Evolutionary conservation across 2,329 filamentous ascomycete species (phyloP).

Genomic region (Parastagonospora nodorum): DNA sequence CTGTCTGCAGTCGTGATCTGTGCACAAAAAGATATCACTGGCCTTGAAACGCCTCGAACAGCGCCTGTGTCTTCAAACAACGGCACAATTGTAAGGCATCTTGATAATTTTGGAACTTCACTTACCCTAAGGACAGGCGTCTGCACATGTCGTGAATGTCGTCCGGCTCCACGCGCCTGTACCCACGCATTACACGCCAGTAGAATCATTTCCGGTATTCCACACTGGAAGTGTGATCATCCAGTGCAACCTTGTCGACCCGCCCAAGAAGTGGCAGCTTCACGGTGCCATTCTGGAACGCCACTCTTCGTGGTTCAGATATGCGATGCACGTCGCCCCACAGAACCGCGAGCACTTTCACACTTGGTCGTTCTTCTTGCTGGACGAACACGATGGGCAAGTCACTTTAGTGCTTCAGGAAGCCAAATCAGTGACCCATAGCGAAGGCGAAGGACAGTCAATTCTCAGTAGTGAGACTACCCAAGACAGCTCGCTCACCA

Average conservation of each 20-base stretch:
- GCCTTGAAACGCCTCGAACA: too few relatives aligned
- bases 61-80: too few relatives aligned
- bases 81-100: too few relatives aligned
- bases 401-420: neutral
- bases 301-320: constrained; percentile 20
- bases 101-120: too few relatives aligned
- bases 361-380: constrained; percentile 1
- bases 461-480: too few relatives aligned
- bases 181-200: neutral
- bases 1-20: too few relatives aligned
- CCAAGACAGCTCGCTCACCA: too few relatives aligned
- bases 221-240: constrained; percentile 7
- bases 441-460: neutral
- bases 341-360: neutral
- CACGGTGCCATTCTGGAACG: constrained; percentile 14
- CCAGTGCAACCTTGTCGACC: neutral
- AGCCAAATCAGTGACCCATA: neutral
- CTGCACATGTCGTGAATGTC: too few relatives aligned
- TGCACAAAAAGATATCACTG: too few relatives aligned
- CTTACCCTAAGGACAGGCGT: too few relatives aligned
- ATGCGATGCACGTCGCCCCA: neutral
- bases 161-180: neutral
- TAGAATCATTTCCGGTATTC: constrained; percentile 8
- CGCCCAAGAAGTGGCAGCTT: constrained; percentile 14
- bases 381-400: constrained; percentile 6